Evolutionary conservation across 805 yeast species (phyloP).

Genomic region (Zygotorulaspora chibaensis): DNA sequence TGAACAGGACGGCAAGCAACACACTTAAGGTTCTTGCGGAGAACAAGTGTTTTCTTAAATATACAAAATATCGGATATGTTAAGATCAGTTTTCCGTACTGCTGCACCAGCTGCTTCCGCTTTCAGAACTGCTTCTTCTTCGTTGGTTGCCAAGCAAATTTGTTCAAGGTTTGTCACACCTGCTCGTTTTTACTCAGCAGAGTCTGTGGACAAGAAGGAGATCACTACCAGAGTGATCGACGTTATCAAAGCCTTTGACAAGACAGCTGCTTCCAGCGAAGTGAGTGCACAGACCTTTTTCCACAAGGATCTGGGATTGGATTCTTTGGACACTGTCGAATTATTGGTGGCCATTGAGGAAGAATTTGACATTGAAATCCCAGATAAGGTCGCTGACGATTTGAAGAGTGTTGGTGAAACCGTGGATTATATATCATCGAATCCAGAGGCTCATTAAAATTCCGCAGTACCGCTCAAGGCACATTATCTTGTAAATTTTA

Average conservation of each 20-base stretch:
- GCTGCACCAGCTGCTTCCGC: conserved; percentile 35
- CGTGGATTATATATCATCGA: conserved; percentile 74
- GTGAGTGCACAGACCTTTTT: conserved; percentile 41
- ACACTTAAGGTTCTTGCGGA: too few relatives aligned
- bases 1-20: too few relatives aligned
- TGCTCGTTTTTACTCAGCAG: conserved; percentile 51
- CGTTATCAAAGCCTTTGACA: conserved; percentile 64
- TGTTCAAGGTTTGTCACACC: conserved; percentile 21
- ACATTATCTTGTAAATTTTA: conserved; percentile 13
- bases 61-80: conserved; percentile 32
- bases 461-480: neutral
- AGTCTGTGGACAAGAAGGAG: conserved; percentile 66
- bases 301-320: conserved; percentile 57
- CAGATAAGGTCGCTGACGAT: conserved; percentile 89
- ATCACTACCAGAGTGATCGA: conserved; percentile 77
- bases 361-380: conserved; percentile 78
- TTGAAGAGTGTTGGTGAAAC: conserved; percentile 93
- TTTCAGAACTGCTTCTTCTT: conserved; percentile 23
- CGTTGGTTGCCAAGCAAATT: conserved; percentile 35
- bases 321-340: conserved; percentile 92
- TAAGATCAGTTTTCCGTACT: conserved; percentile 46
- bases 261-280: conserved; percentile 47
- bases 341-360: conserved; percentile 95
- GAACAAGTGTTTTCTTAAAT: neutral
- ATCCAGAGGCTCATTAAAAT: conserved; percentile 44